Evolutionary conservation across 2,329 filamentous ascomycete genomes (phyloP).

Genomic region (Aschersonia sp.): DNA sequence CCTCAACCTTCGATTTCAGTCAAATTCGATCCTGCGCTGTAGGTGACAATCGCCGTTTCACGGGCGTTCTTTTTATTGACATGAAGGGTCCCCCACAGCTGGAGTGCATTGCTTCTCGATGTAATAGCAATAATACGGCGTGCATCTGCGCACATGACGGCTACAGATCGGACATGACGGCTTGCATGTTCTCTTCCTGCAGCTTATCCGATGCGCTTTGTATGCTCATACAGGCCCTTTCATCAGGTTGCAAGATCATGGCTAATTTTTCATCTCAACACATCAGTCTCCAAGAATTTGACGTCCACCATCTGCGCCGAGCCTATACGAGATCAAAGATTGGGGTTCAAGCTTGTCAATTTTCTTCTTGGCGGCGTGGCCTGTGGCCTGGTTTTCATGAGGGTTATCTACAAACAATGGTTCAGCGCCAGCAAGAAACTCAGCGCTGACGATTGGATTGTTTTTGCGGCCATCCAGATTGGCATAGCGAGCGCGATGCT

Average conservation of each 20-base stretch:
- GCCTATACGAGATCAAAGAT: slow-evolving; percentile 10
- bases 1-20: neutral
- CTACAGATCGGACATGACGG: slow-evolving; percentile 8
- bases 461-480: slow-evolving; percentile 9
- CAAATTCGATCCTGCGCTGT: slow-evolving; percentile 1
- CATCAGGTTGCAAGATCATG: neutral
- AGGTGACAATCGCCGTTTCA: neutral
- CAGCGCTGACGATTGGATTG: slow-evolving; percentile 16
- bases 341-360: slow-evolving; percentile 15
- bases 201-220: slow-evolving; percentile 1
- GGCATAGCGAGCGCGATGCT: slow-evolving; percentile 12
- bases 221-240: neutral
- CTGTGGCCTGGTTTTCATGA: slow-evolving; percentile 18
- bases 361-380: slow-evolving; percentile 15
- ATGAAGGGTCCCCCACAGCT: slow-evolving; percentile 3
- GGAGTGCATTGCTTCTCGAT: slow-evolving; percentile 6
- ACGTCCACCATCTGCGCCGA: slow-evolving; percentile 9
- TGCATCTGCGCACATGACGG: slow-evolving; percentile 5
- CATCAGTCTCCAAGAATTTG: slow-evolving; percentile 6
- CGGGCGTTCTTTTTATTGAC: neutral
- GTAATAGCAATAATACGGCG: slow-evolving; percentile 5
- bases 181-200: slow-evolving; percentile 9
- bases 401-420: slow-evolving; percentile 13
- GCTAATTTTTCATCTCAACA: neutral
- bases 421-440: slow-evolving; percentile 14